Base-by-base conservation (phyloP, 306 rosid genomes). In the Gleditsia sinensis region DNA sequence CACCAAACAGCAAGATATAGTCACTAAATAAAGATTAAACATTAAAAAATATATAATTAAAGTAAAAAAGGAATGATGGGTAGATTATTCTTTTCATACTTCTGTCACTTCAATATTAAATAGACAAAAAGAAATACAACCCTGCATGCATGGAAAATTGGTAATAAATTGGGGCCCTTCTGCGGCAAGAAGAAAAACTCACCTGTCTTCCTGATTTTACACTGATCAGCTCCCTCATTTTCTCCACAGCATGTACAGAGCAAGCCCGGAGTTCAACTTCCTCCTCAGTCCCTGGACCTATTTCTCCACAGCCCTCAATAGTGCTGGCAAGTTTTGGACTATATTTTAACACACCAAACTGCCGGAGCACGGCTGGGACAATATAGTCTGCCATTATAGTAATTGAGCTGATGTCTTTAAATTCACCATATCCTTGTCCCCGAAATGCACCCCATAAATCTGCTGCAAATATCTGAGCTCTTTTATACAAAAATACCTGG, bases 231-330 rank as follows among this genome's bases (percentile, higher is more conserved):
- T 94, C 98, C 81, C 92, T 88, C 88, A 94, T 91, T 90, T 84
- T 91, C 78, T 94, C 98, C 73, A 91, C 98, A 45, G 98, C 98
- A 80, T 85, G 76, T 53, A 91, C 78, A 28, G 98, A 90, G 82
- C 98, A 94, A 76, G 98, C 98, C 62, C 98, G 91, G 9, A 91
- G 81, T 84, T 94, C 98, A 71, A 94, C 94, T 90, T 94, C 98
- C 81, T 91, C 98, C 74, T 91, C 98, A 25, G 94, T 94, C 66
- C 98, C 98, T n/a, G 98, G 82, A 75, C 71, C 80, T 74, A 94
- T 89, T 87, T 94, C 96, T 46, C 75, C 75, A 60, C 85, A 81
- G 77, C 88, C 80, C 68, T 88, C 97, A 48, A 94, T 91, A 39
- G 74, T 87, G 74, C 63, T 78, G 60, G 91, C 81, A 54, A 94